Percentiles rank a stretch among this genome's conserved stretches.
Conservation (phyloP, 1,284 basidiomycete species). For the Leccinum pachyderme region DNA sequence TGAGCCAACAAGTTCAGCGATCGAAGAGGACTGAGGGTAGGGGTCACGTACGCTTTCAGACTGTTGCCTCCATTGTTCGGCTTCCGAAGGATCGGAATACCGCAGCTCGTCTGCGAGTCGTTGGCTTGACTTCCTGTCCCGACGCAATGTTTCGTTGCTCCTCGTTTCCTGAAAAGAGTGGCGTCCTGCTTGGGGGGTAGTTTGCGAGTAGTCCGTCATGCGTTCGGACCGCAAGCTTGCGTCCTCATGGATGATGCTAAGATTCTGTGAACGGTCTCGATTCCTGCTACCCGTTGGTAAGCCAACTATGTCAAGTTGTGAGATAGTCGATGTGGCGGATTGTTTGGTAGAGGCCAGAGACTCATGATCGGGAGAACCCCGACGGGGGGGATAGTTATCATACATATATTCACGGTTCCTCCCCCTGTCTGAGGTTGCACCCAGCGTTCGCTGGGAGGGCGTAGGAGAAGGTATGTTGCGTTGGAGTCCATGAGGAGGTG, state of each 20-base stretch:
- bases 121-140: conserved; percentile 24
- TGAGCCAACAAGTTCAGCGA: conserved; percentile 4
- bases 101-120: conserved; percentile 35
- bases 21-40: not conserved
- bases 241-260: conserved; percentile 43
- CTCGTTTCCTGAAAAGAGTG: conserved; percentile 15
- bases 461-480: conserved; percentile 30
- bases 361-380: conserved; percentile 28
- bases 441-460: conserved; percentile 26
- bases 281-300: conserved; percentile 26
- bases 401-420: conserved; percentile 26
- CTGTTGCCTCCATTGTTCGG: conserved; percentile 38
- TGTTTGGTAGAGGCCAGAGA: conserved; percentile 31
- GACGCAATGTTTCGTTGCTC: conserved; percentile 20
- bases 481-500: conserved; percentile 30
- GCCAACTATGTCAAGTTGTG: conserved; percentile 41
- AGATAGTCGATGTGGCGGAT: conserved; percentile 37
- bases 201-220: conserved; percentile 26
- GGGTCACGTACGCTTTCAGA: conserved; percentile 26
- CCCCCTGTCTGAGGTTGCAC: conserved; percentile 19
- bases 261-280: conserved; percentile 27
- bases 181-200: conserved; percentile 17
- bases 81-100: conserved; percentile 36
- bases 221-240: conserved; percentile 34
- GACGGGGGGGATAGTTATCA: conserved; percentile 20